Conservation (phyloP, 495 filamentous ascomycete genomes). For the Pyronema domesticum region DNA sequence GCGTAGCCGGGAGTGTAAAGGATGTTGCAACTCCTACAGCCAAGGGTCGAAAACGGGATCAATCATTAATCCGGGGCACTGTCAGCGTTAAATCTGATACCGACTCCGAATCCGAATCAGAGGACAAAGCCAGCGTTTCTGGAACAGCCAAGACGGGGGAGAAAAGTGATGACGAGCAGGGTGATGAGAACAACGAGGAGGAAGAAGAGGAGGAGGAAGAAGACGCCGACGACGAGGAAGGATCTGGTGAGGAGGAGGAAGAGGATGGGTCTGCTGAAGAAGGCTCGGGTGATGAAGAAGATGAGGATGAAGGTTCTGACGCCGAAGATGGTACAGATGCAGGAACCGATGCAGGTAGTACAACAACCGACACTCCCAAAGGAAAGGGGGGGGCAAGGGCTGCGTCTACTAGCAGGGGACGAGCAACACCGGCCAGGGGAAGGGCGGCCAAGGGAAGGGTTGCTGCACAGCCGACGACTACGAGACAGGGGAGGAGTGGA, state of each 20-base stretch:
- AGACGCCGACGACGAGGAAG: conserved; percentile 37
- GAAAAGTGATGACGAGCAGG: no score
- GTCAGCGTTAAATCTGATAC: no score
- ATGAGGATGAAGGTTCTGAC: conserved; percentile 19
- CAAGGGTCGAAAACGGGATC: no score
- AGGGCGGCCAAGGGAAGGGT: conserved; percentile 4
- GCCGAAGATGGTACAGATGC: conserved; percentile 10
- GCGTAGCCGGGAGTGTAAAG: conserved; percentile 23
- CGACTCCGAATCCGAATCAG: conserved; percentile 2
- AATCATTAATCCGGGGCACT: no score
- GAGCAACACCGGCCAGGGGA: conserved; percentile 2
- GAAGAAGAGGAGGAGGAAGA: conserved; percentile 25
- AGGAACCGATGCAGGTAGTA: conserved; percentile 21
- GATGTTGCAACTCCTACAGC: conserved; percentile 12
- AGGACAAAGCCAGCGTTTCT: no score
- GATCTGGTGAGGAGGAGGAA: conserved; percentile 30
- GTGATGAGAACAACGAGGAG: conserved; percentile 12
- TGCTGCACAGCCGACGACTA: no score
- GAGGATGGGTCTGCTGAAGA: conserved; percentile 27
- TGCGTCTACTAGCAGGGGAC: not conserved
- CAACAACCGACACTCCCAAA: conserved; percentile 7
- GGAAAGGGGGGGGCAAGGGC: conserved; percentile 11
- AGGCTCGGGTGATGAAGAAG: conserved; percentile 25
- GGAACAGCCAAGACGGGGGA: no score
- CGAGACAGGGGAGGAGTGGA: not conserved